Conservation (phyloP, 805 yeast species). For the Hermanozyma aechmeae region DNA sequence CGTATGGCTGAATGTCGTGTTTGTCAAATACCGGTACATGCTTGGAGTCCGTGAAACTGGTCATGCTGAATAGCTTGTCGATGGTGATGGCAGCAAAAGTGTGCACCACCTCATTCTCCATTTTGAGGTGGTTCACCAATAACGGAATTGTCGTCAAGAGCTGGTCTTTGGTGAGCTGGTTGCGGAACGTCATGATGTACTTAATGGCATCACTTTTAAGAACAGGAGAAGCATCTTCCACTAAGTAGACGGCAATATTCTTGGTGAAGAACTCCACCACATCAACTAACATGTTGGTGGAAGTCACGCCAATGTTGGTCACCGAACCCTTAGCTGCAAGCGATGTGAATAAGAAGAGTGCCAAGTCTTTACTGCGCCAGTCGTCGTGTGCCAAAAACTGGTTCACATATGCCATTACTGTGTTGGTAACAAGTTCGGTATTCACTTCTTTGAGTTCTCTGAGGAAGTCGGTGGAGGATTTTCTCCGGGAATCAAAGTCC, state of each 20-base stretch:
- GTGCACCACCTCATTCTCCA: constrained; percentile 65
- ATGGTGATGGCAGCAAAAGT: constrained; percentile 91
- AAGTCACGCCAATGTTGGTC: constrained; percentile 79
- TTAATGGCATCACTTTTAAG: constrained; percentile 88
- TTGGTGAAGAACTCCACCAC: constrained; percentile 77
- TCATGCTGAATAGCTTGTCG: constrained; percentile 76
- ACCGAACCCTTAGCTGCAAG: constrained; percentile 86
- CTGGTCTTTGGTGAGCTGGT: constrained; percentile 84
- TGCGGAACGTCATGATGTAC: constrained; percentile 81
- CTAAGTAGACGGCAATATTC: constrained; percentile 76
- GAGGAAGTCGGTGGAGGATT: constrained; percentile 87
- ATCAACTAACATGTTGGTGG: constrained; percentile 77
- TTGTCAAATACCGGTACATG: constrained; percentile 59
- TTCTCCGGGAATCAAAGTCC: constrained; percentile 85
- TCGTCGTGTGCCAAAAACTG: constrained; percentile 44
- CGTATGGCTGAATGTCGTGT: constrained; percentile 54
- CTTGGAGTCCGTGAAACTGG: constrained; percentile 43
- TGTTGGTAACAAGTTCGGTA: constrained; percentile 63
- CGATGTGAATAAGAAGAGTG: constrained; percentile 77
- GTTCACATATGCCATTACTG: constrained; percentile 64
- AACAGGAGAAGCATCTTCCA: constrained; percentile 60
- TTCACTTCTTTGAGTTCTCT: constrained; percentile 76
- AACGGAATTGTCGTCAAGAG: constrained; percentile 71
- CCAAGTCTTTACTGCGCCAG: constrained; percentile 86
- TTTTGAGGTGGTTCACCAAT: constrained; percentile 56